Conservation (phyloP, 1,139 yeast genomes). For the Taiozyma sp. region DNA sequence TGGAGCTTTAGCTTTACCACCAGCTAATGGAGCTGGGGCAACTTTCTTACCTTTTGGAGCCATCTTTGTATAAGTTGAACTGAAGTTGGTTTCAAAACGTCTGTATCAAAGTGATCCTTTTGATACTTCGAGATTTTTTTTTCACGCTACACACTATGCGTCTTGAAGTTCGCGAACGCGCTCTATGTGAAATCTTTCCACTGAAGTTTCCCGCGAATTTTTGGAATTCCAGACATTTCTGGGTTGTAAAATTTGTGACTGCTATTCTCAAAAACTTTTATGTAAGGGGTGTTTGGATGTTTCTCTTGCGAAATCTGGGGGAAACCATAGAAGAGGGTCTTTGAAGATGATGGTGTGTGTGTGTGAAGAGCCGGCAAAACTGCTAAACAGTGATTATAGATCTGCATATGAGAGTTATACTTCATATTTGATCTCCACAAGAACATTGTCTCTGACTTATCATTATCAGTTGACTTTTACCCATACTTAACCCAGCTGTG, state of each 20-base stretch:
- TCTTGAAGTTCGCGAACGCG: not conserved
- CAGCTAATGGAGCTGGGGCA: constrained; percentile 84
- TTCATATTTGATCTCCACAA: too few relatives aligned
- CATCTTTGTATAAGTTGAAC: constrained; percentile 26
- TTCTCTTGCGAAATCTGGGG: too few relatives aligned
- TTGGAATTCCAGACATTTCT: not conserved
- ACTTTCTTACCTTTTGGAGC: constrained; percentile 80
- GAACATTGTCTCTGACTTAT: too few relatives aligned
- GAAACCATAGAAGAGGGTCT: too few relatives aligned
- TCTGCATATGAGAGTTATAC: too few relatives aligned
- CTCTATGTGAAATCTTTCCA: not conserved
- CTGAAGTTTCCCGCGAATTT: constrained; percentile 3
- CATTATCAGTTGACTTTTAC: too few relatives aligned
- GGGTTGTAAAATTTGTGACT: constrained; percentile 13
- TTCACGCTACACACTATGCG: not conserved
- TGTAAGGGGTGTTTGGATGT: not conserved
- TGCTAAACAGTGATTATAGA: not conserved
- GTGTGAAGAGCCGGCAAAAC: not conserved
- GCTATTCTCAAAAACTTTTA: constrained; percentile 1
- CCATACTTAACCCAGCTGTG: too few relatives aligned
- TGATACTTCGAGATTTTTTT: constrained; percentile 1
- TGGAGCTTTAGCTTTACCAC: constrained; percentile 37
- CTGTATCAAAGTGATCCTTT: not conserved
- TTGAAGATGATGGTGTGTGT: not conserved
- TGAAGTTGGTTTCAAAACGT: not conserved